Evolutionary conservation across 305 asterid genomes (phyloP).

Genomic region (Fraxinus latifolia): DNA sequence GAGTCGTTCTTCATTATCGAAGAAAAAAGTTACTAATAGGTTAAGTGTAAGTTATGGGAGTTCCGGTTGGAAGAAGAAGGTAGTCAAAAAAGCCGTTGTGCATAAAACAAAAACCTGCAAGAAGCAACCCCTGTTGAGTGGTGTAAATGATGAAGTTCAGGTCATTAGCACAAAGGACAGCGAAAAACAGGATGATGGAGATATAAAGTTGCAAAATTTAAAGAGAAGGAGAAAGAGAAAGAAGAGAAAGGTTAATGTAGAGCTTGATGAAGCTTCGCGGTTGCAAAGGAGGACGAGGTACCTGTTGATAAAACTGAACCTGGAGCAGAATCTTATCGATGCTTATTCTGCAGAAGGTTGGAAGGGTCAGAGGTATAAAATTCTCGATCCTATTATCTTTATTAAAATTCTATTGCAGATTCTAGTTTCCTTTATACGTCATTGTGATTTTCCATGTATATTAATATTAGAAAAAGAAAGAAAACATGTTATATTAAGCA

Average conservation of each 20-base stretch:
- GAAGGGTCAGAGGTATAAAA: constrained; percentile 93
- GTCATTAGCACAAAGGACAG: constrained; percentile 23
- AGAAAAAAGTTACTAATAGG: constrained; percentile 31
- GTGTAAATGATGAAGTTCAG: constrained; percentile 29
- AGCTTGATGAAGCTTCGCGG: constrained; percentile 77
- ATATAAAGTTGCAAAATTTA: constrained; percentile 30
- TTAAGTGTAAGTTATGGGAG: constrained; percentile 34
- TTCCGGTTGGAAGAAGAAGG: constrained; percentile 41
- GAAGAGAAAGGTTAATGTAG: constrained; percentile 48
- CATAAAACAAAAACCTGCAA: constrained; percentile 46
- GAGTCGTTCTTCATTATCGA: constrained; percentile 33
- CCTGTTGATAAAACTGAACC: constrained; percentile 73
- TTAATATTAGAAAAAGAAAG: background rate
- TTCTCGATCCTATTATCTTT: constrained; percentile 21
- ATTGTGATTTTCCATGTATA: background rate
- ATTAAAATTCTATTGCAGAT: constrained; percentile 12
- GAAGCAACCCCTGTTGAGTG: constrained; percentile 40
- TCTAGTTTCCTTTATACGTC: constrained; percentile 3
- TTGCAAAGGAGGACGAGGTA: constrained; percentile 84
- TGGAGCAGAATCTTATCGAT: constrained; percentile 94
- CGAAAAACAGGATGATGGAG: constrained; percentile 27
- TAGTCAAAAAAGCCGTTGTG: constrained; percentile 35
- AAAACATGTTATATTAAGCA: background rate
- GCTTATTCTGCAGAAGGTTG: constrained; percentile 97
- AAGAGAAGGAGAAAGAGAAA: constrained; percentile 51